Conservation (phyloP, 2,329 filamentous ascomycete species). For the Aureobasidium lini region DNA sequence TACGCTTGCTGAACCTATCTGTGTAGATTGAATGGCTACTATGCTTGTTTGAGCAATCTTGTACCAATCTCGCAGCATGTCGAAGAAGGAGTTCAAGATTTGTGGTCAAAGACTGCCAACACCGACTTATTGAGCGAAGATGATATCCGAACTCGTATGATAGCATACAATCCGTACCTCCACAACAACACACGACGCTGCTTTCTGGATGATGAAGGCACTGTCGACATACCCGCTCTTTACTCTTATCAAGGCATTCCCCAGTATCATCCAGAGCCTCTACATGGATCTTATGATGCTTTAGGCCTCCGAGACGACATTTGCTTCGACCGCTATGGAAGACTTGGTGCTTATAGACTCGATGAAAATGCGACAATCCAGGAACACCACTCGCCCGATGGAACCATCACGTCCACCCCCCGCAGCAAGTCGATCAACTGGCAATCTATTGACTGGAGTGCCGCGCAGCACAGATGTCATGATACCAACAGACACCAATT, state of each 20-base stretch:
- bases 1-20: not conserved
- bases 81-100: not conserved
- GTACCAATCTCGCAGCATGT: not conserved
- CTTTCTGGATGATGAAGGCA: constrained; percentile 55
- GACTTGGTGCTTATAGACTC: constrained; percentile 38
- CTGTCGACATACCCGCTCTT: constrained; percentile 50
- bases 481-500: not conserved
- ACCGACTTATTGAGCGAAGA: not conserved
- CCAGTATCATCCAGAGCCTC: constrained; percentile 40
- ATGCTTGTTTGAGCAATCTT: not conserved
- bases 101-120: not conserved
- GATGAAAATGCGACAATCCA: too few species aligned
- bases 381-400: too few species aligned
- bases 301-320: constrained; percentile 40
- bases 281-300: constrained; percentile 41
- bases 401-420: too few species aligned
- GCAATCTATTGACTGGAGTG: not conserved
- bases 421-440: not conserved
- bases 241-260: constrained; percentile 55
- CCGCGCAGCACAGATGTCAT: not conserved
- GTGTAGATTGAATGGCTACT: not conserved
- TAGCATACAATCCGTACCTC: not conserved
- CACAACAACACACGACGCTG: constrained; percentile 31
- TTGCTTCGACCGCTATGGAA: constrained; percentile 45
- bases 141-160: not conserved